Evolutionary conservation across 2,329 filamentous ascomycete genomes (phyloP), one percentile per base, ranked within the genome.

Genomic region (Berkeleyomyces basicola): DNA sequence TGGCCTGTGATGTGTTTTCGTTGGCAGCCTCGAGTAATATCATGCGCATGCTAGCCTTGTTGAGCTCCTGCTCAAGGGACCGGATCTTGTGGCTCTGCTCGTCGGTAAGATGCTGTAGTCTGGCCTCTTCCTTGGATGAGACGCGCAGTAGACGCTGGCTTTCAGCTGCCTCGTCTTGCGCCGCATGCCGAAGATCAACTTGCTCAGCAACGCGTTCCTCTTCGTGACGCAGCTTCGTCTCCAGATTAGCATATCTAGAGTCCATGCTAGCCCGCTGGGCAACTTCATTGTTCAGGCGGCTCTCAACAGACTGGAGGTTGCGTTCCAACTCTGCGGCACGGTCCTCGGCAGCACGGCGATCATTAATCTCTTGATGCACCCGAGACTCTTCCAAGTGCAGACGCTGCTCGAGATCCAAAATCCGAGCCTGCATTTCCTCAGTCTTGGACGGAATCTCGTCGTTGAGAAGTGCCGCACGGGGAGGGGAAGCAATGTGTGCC

Each of bases 131-230:
- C 69, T 89, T 85, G n/a, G 86, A 82, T 4, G 86, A 81, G 66
- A 84, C 79, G 64, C 82, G 81, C 36, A 90, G 77, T 31, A 86
- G 78, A 62, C 83, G 79, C 71, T 90, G 85, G n/a, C 84, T 78
- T 69, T 91, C 86, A 4, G 84, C 81, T 11, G 89, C 75, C 65
- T 82, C 82, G 69, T 91, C 87, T 70, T 91, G 87, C 0, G 85
- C 84, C 42, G 82, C 78, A 61, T 86, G 81, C 64, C 87, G 82
- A 58, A 75, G 74, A 53, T 79, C 76, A 64, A 85, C 74, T 68
- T 91, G 86, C 61, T 82, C 74, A 66, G 90, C 85, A 1, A 79
- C 80, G 63, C 80, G 79, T 43, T 78, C 77, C 67, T 89, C 84
- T 43, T 86, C 81, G 7, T 80, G 73, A 64, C 80, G 79, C 55